phyloP scores from a whole-genome alignment of 2,329 filamentous ascomycete species.

The Periconia sp. region DNA sequence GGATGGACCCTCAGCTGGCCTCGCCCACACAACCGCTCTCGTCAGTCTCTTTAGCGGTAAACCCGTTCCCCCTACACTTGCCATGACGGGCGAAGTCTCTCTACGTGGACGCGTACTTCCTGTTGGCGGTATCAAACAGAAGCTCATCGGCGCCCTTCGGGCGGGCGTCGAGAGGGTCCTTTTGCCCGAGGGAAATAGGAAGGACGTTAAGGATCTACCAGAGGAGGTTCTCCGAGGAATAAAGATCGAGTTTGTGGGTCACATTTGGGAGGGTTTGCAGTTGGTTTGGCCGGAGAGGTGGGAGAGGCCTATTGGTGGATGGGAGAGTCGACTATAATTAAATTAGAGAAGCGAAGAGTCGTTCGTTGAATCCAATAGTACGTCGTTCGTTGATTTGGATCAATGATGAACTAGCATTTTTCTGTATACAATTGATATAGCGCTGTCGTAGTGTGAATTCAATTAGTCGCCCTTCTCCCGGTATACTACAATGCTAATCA shows the following conservation, averaged over 20 bases:
- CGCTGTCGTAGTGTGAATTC: too few species aligned
- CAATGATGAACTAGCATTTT: too few species aligned
- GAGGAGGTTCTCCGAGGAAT: constrained; percentile 86
- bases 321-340: constrained; percentile 78
- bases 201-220: constrained; percentile 90
- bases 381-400: neutral
- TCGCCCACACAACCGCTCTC: constrained; percentile 91
- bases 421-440: too few species aligned
- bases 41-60: constrained; percentile 89
- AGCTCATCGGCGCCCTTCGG: constrained; percentile 89
- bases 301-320: constrained; percentile 64
- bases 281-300: constrained; percentile 92
- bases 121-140: constrained; percentile 98
- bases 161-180: constrained; percentile 95
- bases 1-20: constrained; percentile 81
- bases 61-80: constrained; percentile 85
- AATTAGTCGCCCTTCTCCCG: neutral
- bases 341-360: neutral
- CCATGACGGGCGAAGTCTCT: constrained; percentile 86
- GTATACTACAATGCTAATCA: too few species aligned
- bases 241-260: constrained; percentile 87
- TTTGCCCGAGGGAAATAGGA: constrained; percentile 84
- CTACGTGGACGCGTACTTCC: constrained; percentile 89
- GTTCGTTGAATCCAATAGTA: too few species aligned
- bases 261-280: constrained; percentile 93